phyloP scores from a whole-genome alignment of 176 grass and related monocot species.

The Musa beccarii region DNA sequence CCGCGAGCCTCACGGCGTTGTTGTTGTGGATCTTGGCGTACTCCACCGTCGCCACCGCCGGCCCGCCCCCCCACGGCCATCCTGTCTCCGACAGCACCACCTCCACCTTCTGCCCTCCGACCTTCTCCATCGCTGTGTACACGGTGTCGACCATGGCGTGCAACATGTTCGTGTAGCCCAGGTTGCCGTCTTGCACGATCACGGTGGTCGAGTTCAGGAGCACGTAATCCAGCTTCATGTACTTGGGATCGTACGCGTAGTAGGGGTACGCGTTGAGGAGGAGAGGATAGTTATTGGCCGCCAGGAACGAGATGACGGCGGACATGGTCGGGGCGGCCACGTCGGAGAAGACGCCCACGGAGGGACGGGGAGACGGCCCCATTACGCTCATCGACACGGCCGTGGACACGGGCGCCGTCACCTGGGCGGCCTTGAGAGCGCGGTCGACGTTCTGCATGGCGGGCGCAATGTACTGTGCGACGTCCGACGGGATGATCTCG shows the following conservation, averaged over 20 bases:
- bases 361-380: slow-evolving; percentile 6
- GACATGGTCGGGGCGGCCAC: slow-evolving; percentile 1
- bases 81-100: slow-evolving; percentile 20
- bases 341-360: slow-evolving; percentile 5
- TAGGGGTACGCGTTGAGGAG: slow-evolving; percentile 25
- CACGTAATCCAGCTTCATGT: slow-evolving; percentile 6
- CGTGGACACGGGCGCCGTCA: slow-evolving; percentile 1
- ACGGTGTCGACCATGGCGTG: slow-evolving; percentile 16
- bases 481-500: slow-evolving; percentile 12
- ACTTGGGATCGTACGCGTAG: slow-evolving; percentile 17
- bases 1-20: not conserved
- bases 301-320: not conserved
- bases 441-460: slow-evolving; percentile 21
- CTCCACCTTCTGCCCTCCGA: not conserved
- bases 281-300: not conserved
- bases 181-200: slow-evolving; percentile 8
- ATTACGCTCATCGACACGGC: not conserved
- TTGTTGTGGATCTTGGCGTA: slow-evolving; percentile 8
- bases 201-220: not conserved
- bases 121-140: slow-evolving; percentile 20
- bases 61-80: slow-evolving; percentile 20
- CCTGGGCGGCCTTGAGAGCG: not conserved
- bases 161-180: slow-evolving; percentile 1
- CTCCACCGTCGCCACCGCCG: not conserved
- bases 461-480: not conserved